Evolutionary conservation across 345 rosid species (phyloP).

Genomic region (Citrus australasica): DNA sequence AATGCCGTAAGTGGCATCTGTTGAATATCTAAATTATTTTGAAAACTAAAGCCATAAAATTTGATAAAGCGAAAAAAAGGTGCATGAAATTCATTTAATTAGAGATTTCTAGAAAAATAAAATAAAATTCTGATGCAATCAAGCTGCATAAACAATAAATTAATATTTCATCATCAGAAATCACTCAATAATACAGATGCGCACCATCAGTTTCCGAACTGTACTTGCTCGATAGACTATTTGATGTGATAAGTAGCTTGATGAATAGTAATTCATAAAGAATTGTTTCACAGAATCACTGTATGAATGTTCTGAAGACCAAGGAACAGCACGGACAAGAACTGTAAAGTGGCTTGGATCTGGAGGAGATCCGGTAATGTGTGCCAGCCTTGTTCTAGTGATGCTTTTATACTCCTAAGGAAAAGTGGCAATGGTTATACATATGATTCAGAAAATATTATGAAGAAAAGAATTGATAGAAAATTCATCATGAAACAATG

Average conservation of each 20-base stretch:
- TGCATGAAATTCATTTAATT: not conserved
- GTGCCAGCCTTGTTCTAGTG: conserved; percentile 66
- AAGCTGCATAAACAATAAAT: not conserved
- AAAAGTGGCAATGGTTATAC: not conserved
- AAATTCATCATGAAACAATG: conserved; percentile 5
- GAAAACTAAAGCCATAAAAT: not conserved
- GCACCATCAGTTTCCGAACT: conserved; percentile 72
- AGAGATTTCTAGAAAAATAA: not conserved
- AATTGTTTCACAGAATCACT: conserved; percentile 60
- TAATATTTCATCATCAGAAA: not conserved
- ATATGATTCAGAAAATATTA: not conserved
- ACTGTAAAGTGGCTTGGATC: conserved; percentile 80
- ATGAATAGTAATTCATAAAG: conserved; percentile 66
- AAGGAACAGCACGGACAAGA: conserved; percentile 85
- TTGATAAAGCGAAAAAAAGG: not conserved
- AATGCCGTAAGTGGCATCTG: not conserved
- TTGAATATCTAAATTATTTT: not conserved
- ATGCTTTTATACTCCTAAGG: conserved; percentile 75
- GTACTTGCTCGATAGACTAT: conserved; percentile 64
- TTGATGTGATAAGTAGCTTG: conserved; percentile 80
- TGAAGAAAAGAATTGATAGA: not conserved
- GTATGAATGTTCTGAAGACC: conserved; percentile 57
- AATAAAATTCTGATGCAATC: not conserved
- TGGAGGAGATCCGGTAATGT: conserved; percentile 46
- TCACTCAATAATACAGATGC: conserved; percentile 17